phyloP scores from a whole-genome alignment of 2,329 filamentous ascomycete species.

The Paraphaeosphaeria sporulosa region DNA sequence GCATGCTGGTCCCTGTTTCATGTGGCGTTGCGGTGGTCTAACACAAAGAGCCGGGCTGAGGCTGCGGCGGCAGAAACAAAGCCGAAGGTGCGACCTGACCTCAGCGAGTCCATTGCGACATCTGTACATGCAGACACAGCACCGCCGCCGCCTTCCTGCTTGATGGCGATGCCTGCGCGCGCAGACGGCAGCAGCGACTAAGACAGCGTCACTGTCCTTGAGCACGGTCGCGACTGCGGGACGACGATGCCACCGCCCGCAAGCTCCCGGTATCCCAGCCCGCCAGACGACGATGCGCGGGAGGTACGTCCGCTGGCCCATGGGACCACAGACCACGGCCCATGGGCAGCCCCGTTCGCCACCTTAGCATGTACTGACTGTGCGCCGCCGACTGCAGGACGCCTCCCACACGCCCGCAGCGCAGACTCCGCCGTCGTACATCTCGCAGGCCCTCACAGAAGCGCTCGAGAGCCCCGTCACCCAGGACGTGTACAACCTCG shows the following conservation, averaged over 20 bases:
- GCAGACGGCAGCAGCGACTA: constrained; percentile 12
- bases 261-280: constrained; percentile 34
- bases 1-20: constrained; percentile 17
- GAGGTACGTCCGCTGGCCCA: constrained; percentile 6
- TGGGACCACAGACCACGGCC: neutral
- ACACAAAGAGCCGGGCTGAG: constrained; percentile 12
- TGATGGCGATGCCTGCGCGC: constrained; percentile 23
- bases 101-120: constrained; percentile 2
- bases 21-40: neutral
- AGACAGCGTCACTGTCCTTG: neutral
- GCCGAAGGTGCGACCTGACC: constrained; percentile 9
- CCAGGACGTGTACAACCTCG: constrained; percentile 54
- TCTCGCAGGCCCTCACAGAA: constrained; percentile 54
- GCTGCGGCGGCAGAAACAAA: constrained; percentile 7
- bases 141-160: constrained; percentile 9
- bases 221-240: neutral
- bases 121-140: neutral
- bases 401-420: constrained; percentile 20
- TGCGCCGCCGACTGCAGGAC: constrained; percentile 31
- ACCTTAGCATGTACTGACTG: constrained; percentile 30
- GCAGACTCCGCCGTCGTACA: constrained; percentile 49
- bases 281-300: constrained; percentile 4
- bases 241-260: constrained; percentile 3
- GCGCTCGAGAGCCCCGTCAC: constrained; percentile 56
- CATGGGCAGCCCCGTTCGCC: neutral